Conservation (phyloP, 495 filamentous ascomycete species). For the Daldinia vernicosa region DNA sequence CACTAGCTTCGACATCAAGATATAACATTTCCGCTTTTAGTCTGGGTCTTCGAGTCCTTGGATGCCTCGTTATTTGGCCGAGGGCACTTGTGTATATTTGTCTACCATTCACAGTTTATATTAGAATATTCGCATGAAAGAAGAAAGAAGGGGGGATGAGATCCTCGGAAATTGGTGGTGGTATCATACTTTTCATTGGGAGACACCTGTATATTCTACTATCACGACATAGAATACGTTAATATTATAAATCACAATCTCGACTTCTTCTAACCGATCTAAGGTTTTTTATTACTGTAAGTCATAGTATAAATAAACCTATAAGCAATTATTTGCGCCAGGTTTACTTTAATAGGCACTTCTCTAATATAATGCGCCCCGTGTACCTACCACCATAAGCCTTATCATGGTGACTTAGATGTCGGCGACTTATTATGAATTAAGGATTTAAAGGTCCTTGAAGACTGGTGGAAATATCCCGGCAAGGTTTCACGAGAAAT, state of each 20-base stretch:
- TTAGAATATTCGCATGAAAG: background rate
- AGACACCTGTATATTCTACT: background rate
- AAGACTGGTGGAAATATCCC: background rate
- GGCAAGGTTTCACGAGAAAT: background rate
- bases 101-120: background rate
- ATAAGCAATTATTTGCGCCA: background rate
- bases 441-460: no score
- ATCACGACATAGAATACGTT: background rate
- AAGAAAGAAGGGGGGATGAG: no score
- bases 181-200: background rate
- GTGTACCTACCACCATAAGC: no score
- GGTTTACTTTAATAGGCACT: no score
- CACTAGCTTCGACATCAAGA: slow-evolving; percentile 94
- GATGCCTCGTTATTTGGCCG: background rate
- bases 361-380: no score
- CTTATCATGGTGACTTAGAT: no score
- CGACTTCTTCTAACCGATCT: background rate
- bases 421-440: no score
- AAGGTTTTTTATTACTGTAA: background rate
- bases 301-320: background rate
- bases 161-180: background rate
- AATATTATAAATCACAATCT: background rate
- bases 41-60: background rate
- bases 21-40: slow-evolving; percentile 43
- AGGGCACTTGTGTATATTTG: background rate